Evolutionary conservation across 1,284 basidiomycete genomes (phyloP), one percentile per base, ranked within the genome.

Genomic region (Trametes polyzona): DNA sequence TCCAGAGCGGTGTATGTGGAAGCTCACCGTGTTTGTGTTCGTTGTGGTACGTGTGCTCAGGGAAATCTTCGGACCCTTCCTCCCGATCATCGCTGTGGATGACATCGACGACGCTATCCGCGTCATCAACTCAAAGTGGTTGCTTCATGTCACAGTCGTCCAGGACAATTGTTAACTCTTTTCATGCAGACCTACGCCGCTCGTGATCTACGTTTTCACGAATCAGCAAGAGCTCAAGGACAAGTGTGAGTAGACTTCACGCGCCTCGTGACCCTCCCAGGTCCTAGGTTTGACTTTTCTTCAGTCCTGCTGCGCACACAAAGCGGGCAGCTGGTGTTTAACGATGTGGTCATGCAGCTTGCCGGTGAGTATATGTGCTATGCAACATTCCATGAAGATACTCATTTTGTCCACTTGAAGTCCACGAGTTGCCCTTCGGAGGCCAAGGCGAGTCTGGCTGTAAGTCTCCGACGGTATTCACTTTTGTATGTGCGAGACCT

Each of bases 51-150:
- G 19, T 43, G 11, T 24, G 23, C 6, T 9, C 59, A 84, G 83
- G 47, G 87, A 90, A 69, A 73, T 87, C 12, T 89, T 92, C 68
- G 90, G 87, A 0, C 88, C 89, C 0, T 69, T 91, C 19, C 69
- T 92, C 2, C 81, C 87, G 4, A 79, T 92, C 47, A 68, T 91
- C 4, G 76, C 86, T 2, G 78, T 90, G 9, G 79, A 82, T 51
- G 73, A 76, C 55, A 64, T 80, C 12, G 77, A 83, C n/a, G 76
- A 77, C 6, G 84, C 83, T 2, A 78, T 86, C 53, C 65, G 73
- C 8, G 78, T 81, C 57, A 71, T 88, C 49, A 79, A 79, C 52
- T 61, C 67, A 0, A 69, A 75, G 80, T 81, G 77, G 61, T 23
- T 26, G 30, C 16, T 16, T 10, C 30, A 32, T 7, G 19, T 14